These are phyloP conservation scores for Scedosporium apiospermum DNA, from an alignment of 2,329 filamentous ascomycete genomes.

Conservation along the genomic window DNA sequence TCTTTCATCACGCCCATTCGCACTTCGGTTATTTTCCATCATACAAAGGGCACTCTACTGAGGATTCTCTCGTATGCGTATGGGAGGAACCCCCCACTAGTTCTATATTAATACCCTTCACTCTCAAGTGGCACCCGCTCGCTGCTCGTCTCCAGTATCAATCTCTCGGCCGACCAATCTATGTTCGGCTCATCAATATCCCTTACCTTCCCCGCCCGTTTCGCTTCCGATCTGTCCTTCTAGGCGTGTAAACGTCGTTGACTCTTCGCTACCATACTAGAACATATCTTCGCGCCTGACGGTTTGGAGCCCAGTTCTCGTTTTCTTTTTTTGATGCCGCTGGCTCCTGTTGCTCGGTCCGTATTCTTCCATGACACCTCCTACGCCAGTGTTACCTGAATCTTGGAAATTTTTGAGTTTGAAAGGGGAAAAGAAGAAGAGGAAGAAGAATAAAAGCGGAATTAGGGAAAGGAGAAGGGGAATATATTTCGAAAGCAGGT, in stretches of 20 bases:
- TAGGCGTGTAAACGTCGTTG: not conserved
- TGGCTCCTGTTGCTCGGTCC: too few species aligned
- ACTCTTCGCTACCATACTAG: not conserved
- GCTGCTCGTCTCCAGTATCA: not conserved
- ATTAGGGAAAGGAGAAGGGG: too few species aligned
- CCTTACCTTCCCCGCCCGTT: not conserved
- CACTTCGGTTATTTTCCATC: not conserved
- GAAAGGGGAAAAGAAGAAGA: too few species aligned
- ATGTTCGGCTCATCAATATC: not conserved
- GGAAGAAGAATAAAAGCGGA: too few species aligned
- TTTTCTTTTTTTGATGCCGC: too few species aligned
- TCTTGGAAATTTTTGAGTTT: not conserved
- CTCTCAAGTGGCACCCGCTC: not conserved
- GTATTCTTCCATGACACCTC: not conserved
- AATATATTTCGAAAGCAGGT: too few species aligned
- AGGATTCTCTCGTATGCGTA: too few species aligned
- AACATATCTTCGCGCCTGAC: not conserved
- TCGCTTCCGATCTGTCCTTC: not conserved
- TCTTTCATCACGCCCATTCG: not conserved
- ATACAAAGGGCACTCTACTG: not conserved
- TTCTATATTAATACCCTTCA: not conserved
- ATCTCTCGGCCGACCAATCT: not conserved
- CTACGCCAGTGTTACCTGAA: not conserved
- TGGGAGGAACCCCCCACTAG: not conserved
- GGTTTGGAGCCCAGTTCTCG: not conserved